Evolutionary conservation across 2,329 filamentous ascomycete genomes (phyloP).

Genomic region (Monilinia aucupariae): DNA sequence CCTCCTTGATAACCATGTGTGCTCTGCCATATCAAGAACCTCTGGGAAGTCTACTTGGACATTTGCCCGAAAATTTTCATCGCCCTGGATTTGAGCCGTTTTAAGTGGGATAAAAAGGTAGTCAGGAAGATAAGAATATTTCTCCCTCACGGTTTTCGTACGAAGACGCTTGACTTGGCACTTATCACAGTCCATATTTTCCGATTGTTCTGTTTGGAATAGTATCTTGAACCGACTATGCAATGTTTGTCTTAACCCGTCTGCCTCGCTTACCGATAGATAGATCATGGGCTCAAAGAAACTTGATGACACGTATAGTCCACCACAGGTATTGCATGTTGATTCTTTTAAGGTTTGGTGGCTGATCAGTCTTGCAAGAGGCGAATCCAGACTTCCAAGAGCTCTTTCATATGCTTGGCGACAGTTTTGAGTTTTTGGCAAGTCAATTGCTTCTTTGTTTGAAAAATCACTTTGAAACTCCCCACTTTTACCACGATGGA

Average conservation of each 20-base stretch:
- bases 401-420: slow-evolving; percentile 1
- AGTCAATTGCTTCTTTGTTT: neutral
- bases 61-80: neutral
- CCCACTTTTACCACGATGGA: neutral
- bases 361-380: neutral
- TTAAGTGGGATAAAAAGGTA: slow-evolving; percentile 9
- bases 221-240: neutral
- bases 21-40: slow-evolving; percentile 9
- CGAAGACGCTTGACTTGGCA: neutral
- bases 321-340: neutral
- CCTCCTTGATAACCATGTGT: slow-evolving; percentile 11
- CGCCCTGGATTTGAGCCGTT: neutral
- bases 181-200: neutral
- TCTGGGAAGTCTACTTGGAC: slow-evolving; percentile 1
- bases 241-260: neutral
- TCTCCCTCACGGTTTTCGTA: too few relatives aligned
- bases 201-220: neutral
- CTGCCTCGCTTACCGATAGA: neutral
- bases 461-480: neutral
- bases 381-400: neutral
- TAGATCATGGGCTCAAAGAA: neutral
- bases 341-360: neutral
- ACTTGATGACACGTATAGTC: neutral
- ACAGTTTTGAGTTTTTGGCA: slow-evolving; percentile 8
- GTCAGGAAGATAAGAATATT: neutral